Percentiles rank a stretch among this genome's conserved stretches.
phyloP scores from a whole-genome alignment of 164 flowering plant species.

The Piper betle region DNA sequence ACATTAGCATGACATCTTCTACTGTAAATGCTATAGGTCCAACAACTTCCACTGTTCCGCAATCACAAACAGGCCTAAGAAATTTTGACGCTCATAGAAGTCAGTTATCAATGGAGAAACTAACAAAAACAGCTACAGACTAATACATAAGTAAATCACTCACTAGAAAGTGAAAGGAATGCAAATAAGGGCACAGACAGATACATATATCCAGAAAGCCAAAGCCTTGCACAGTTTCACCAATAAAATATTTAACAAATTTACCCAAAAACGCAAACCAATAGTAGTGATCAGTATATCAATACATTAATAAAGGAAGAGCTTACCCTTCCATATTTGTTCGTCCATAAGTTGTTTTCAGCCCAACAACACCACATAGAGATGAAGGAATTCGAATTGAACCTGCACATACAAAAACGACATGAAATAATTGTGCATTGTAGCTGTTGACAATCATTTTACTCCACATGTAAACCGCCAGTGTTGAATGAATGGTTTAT shows the following conservation, averaged over 20 bases:
- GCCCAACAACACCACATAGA: slow-evolving; percentile 89
- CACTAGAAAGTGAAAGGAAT: no score
- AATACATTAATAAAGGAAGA: not conserved
- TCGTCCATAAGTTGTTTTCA: slow-evolving; percentile 80
- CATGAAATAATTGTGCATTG: slow-evolving; percentile 3
- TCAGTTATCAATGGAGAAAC: not conserved
- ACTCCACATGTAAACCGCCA: not conserved
- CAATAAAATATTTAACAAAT: no score
- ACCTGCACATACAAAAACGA: slow-evolving; percentile 36
- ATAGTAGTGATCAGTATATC: not conserved
- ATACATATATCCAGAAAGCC: no score
- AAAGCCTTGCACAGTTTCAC: no score
- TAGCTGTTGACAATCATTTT: slow-evolving; percentile 2
- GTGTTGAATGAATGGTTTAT: no score
- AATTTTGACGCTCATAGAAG: not conserved
- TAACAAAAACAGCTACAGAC: not conserved
- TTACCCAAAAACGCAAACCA: not conserved
- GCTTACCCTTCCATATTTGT: slow-evolving; percentile 29
- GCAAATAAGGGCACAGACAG: no score
- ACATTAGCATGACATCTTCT: slow-evolving; percentile 92
- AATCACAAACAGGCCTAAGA: slow-evolving; percentile 59
- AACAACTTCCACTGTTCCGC: slow-evolving; percentile 78
- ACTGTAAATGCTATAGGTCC: slow-evolving; percentile 84
- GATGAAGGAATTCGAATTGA: slow-evolving; percentile 92
- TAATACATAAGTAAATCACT: no score